Evolutionary conservation across 1,284 basidiomycete species (phyloP).

Genomic region (Pholiota adiposa): DNA sequence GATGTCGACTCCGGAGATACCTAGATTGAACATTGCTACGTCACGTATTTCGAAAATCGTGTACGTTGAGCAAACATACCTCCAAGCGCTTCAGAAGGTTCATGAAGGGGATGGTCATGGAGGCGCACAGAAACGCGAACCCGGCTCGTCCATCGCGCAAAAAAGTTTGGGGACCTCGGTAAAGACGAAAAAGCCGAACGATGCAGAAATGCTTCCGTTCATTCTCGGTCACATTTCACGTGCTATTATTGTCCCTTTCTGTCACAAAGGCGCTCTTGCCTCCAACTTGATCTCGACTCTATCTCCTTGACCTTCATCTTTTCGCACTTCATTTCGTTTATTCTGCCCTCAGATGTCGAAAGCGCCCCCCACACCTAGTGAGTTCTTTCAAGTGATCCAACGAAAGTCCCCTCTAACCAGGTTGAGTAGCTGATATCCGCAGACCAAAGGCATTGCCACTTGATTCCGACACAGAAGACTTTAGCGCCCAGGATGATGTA

Average conservation of each 20-base stretch:
- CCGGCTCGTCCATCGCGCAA: neutral
- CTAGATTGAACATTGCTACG: constrained; percentile 6
- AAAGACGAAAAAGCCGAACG: neutral
- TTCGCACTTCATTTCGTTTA: too few relatives aligned
- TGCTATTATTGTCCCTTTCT: too few relatives aligned
- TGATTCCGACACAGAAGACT: constrained; percentile 18
- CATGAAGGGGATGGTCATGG: neutral
- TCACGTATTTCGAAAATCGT: too few relatives aligned
- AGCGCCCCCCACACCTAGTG: neutral
- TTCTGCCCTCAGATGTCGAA: neutral
- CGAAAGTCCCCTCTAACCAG: neutral
- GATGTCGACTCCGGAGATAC: constrained; percentile 27
- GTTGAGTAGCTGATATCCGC: constrained; percentile 32
- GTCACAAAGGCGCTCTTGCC: too few relatives aligned
- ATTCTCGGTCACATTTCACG: too few relatives aligned
- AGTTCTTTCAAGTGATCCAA: neutral
- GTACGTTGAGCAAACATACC: neutral
- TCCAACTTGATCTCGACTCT: neutral
- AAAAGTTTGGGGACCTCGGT: neutral
- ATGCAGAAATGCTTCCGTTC: neutral
- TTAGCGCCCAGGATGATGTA: neutral
- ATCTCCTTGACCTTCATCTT: too few relatives aligned
- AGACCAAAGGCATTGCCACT: constrained; percentile 23
- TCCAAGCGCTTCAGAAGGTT: neutral
- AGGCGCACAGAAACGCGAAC: neutral